Base-by-base conservation (phyloP, 208 protist species). In the Tritrichomonas musculus region DNA sequence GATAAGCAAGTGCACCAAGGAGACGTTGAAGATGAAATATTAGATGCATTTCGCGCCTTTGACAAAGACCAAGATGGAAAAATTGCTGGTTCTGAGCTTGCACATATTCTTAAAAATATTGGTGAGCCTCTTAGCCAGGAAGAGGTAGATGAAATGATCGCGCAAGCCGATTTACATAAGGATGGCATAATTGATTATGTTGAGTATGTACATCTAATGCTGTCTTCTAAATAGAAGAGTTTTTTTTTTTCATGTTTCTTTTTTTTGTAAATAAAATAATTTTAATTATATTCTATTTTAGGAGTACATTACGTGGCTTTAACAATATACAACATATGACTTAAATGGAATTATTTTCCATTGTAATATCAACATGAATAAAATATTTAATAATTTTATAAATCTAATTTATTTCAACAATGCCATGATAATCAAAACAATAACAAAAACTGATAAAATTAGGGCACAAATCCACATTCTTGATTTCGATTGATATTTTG, bases 71-170 rank as follows among this genome's bases (percentile, higher is more conserved):
- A 95, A 73, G 95, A 97, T 88, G 96, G 96, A 49, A 96, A 94
- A 64, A 96, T 97, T 92, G 95, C 95, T 20, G 96, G 96, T 77
- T 93, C 95, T 50, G 96, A 97, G 75, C 82, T 97, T 3, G 69
- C 94, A n/a, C 95, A 96, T 39, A 94, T 97, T 47, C 95, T 97
- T 82, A 96, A 95, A 44, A 95, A 96, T 73, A 57, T 97, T 14
- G 96, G 96, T 47, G 96, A 97, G 92, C 96, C 96, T 82, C 84
- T 97, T 1, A 95, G 94, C 25, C 94, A 96, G 80, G 95, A 97
- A 80, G 96, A 97, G 66, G 95, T 96, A n/a, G 95, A 96, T 93
- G 94, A 96, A 47, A 96, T 97, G 94, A 96, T 97, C 41, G 69
- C 95, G 77, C 96, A 96, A 93, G 95, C 95, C 11, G 96, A 97